phyloP scores from a whole-genome alignment of 2,329 filamentous ascomycete species.

The Magnaporthales sp. region DNA sequence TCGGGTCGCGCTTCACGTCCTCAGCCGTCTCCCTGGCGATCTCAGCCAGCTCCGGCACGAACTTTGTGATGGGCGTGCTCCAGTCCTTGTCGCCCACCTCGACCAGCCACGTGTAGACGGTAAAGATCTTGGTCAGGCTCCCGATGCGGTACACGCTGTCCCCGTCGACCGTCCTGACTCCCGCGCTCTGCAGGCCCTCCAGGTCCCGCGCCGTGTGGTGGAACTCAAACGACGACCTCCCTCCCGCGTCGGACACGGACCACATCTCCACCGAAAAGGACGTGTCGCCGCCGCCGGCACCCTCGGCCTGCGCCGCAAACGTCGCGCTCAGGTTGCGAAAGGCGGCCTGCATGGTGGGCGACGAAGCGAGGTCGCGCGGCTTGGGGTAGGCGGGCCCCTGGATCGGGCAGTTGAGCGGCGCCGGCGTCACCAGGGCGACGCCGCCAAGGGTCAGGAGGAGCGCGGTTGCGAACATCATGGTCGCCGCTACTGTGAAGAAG shows the following conservation, averaged over 20 bases:
- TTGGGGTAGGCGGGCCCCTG: constrained; percentile 5
- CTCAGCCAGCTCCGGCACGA: constrained; percentile 29
- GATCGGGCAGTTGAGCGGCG: constrained; percentile 7
- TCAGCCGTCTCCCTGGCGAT: constrained; percentile 1
- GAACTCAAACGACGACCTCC: constrained; percentile 9
- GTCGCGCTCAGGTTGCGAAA: constrained; percentile 1
- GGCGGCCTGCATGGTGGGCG: constrained; percentile 5
- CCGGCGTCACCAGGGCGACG: neutral
- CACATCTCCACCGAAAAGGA: constrained; percentile 6
- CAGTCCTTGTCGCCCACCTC: constrained; percentile 29
- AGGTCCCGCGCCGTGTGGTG: constrained; percentile 16
- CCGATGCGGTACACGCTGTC: constrained; percentile 30
- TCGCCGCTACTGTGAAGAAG: neutral
- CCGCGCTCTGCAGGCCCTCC: constrained; percentile 10
- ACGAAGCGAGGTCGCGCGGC: constrained; percentile 1
- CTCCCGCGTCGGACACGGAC: neutral
- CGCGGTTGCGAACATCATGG: neutral
- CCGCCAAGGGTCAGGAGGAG: neutral
- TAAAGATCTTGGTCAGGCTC: constrained; percentile 36
- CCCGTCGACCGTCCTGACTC: constrained; percentile 17
- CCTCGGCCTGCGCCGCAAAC: neutral
- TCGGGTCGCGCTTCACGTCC: constrained; percentile 11
- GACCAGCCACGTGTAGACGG: constrained; percentile 25
- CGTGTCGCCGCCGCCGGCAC: neutral
- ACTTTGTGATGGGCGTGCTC: constrained; percentile 30